phyloP scores from a whole-genome alignment of 2,329 filamentous ascomycete genomes.

The Beauveria sp. region DNA sequence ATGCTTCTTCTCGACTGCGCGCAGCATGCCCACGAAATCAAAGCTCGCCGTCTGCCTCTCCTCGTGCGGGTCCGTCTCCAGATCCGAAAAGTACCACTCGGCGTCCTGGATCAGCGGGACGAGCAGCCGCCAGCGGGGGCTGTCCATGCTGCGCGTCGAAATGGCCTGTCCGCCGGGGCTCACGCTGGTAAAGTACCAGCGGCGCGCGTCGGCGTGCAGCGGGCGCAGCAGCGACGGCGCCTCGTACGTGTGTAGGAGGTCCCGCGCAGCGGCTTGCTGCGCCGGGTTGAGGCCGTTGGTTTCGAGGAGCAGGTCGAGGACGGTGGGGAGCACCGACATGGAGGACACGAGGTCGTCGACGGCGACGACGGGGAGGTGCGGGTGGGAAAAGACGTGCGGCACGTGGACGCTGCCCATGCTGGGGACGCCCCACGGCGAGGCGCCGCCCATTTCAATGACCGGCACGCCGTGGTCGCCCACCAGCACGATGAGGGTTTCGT shows the following conservation, averaged over 20 bases:
- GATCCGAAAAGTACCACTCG: slow-evolving; percentile 25
- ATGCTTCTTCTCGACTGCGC: slow-evolving; percentile 16
- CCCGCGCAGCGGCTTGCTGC: slow-evolving; percentile 18
- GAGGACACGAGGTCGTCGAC: slow-evolving; percentile 25
- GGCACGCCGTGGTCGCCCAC: slow-evolving; percentile 27
- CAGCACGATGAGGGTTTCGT: slow-evolving; percentile 26
- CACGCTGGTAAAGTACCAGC: slow-evolving; percentile 26
- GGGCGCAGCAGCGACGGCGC: slow-evolving; percentile 27
- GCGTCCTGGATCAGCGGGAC: slow-evolving; percentile 24
- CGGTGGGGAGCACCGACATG: slow-evolving; percentile 25
- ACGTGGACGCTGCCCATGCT: slow-evolving; percentile 26
- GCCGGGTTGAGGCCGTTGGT: slow-evolving; percentile 22
- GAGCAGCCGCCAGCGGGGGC: slow-evolving; percentile 21
- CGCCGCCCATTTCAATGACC: slow-evolving; percentile 22
- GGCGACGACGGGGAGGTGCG: slow-evolving; percentile 23
- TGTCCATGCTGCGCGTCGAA: slow-evolving; percentile 23
- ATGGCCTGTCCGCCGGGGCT: slow-evolving; percentile 27
- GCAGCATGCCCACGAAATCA: slow-evolving; percentile 7
- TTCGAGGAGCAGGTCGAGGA: slow-evolving; percentile 26
- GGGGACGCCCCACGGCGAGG: slow-evolving; percentile 25
- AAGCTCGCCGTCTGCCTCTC: slow-evolving; percentile 14
- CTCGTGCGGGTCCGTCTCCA: slow-evolving; percentile 24
- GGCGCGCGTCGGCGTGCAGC: slow-evolving; percentile 13
- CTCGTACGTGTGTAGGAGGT: slow-evolving; percentile 25
- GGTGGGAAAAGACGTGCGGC: slow-evolving; percentile 25